Evolutionary conservation across 495 filamentous ascomycete genomes (phyloP).

Genomic region (Bacidia rubella): DNA sequence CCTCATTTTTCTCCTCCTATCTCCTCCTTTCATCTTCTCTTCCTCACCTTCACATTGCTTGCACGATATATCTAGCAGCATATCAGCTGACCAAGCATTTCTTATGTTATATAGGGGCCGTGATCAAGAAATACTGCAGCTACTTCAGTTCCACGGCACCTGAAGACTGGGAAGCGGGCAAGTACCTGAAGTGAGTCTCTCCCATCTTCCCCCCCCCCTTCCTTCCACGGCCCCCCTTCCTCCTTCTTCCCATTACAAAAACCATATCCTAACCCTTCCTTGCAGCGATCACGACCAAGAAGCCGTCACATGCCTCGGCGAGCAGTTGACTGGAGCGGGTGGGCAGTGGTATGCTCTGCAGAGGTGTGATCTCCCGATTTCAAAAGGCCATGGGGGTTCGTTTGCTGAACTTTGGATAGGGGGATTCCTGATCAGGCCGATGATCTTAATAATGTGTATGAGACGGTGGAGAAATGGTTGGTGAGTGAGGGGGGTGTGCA

Average conservation of each 20-base stretch:
- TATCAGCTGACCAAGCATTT: too few relatives aligned
- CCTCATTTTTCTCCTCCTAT: background rate
- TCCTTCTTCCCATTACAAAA: too few relatives aligned
- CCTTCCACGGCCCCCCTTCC: too few relatives aligned
- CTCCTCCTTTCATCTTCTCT: background rate
- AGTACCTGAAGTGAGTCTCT: slow-evolving; percentile 2
- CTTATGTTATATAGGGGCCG: background rate
- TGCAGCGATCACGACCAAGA: background rate
- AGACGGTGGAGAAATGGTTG: background rate
- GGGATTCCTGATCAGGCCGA: background rate
- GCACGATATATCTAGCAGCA: too few relatives aligned
- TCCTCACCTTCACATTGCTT: background rate
- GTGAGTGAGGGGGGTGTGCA: background rate
- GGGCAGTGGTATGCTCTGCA: background rate
- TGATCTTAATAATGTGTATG: background rate
- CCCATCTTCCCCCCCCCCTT: background rate
- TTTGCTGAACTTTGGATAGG: background rate
- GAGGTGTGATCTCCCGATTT: too few relatives aligned
- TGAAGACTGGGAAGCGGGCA: background rate
- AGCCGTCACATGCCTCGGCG: slow-evolving; percentile 1
- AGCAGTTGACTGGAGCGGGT: background rate
- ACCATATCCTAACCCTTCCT: too few relatives aligned
- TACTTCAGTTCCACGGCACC: background rate
- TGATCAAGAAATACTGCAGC: background rate
- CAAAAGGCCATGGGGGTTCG: too few relatives aligned